phyloP scores from a whole-genome alignment of 805 yeast genomes.

The Wickerhamomyces ciferrii region DNA sequence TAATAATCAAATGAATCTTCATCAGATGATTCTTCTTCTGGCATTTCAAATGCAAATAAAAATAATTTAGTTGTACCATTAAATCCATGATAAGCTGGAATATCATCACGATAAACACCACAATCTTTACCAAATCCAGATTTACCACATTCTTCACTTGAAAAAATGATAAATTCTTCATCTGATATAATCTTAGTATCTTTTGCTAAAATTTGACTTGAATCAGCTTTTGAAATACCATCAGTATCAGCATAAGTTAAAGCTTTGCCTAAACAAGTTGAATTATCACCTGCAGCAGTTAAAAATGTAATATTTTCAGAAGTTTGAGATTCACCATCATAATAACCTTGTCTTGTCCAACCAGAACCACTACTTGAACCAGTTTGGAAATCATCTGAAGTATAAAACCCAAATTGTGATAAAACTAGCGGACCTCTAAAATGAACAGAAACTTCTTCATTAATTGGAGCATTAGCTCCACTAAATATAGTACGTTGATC shows the following conservation, averaged over 20 bases:
- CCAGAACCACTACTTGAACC: slow-evolving; percentile 31
- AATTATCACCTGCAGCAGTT: slow-evolving; percentile 54
- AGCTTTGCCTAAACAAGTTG: slow-evolving; percentile 66
- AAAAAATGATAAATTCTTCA: slow-evolving; percentile 55
- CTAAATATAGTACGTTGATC: slow-evolving; percentile 34
- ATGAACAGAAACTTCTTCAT: slow-evolving; percentile 70
- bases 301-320: slow-evolving; percentile 64
- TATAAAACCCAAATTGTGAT: slow-evolving; percentile 56
- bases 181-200: slow-evolving; percentile 49
- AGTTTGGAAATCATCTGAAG: slow-evolving; percentile 33
- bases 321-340: slow-evolving; percentile 41
- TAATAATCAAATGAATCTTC: slow-evolving; percentile 26
- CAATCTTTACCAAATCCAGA: slow-evolving; percentile 56
- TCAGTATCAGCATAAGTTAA: slow-evolving; percentile 54
- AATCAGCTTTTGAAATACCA: slow-evolving; percentile 44
- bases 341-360: slow-evolving; percentile 61
- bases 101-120: slow-evolving; percentile 72
- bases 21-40: slow-evolving; percentile 40
- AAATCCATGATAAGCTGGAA: slow-evolving; percentile 72
- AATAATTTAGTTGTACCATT: slow-evolving; percentile 67
- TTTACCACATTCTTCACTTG: slow-evolving; percentile 50
- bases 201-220: slow-evolving; percentile 42
- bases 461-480: slow-evolving; percentile 62
- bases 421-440: slow-evolving; percentile 71
- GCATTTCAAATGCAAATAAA: slow-evolving; percentile 65